phyloP scores from a whole-genome alignment of 2,329 filamentous ascomycete genomes.

The Talaromyces amestolkiae region DNA sequence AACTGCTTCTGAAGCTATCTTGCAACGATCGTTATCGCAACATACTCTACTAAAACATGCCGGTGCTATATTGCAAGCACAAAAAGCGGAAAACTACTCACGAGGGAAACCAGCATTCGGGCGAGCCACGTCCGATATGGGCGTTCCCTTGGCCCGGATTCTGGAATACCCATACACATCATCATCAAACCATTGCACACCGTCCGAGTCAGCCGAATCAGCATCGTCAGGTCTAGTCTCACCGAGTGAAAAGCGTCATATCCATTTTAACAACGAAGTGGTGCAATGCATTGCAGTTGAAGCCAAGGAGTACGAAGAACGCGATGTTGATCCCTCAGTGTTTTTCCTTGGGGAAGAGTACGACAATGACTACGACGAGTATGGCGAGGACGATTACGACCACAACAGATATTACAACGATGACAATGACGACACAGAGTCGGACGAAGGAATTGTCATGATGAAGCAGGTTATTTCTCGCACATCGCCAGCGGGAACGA shows the following conservation, averaged over 20 bases:
- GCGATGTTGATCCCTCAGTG: conserved; percentile 38
- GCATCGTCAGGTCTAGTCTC: conserved; percentile 70
- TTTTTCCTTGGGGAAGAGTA: conserved; percentile 18
- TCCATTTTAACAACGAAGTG: conserved; percentile 95
- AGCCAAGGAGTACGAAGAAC: conserved; percentile 71
- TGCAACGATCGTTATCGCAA: conserved; percentile 82
- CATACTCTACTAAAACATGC: conserved; percentile 89
- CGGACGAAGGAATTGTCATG: conserved; percentile 75
- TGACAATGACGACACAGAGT: conserved; percentile 58
- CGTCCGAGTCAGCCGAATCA: conserved; percentile 64
- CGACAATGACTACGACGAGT: conserved; percentile 58
- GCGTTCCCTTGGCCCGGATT: conserved; percentile 58
- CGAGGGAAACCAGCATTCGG: conserved; percentile 57
- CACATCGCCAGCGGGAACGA: conserved; percentile 44
- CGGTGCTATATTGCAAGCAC: conserved; percentile 78
- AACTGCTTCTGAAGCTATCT: conserved; percentile 92
- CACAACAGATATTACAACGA: not conserved
- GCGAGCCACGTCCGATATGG: conserved; percentile 67
- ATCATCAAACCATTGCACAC: conserved; percentile 53
- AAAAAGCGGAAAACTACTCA: conserved; percentile 58
- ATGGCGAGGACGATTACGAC: conserved; percentile 58
- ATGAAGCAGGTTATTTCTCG: conserved; percentile 66
- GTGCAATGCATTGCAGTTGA: conserved; percentile 95
- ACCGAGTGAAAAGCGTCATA: conserved; percentile 69
- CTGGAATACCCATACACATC: conserved; percentile 49